A percentile compares a stretch with the other conserved stretches of the same genome.
These are phyloP conservation scores for Parafenestella ontariensis DNA, from an alignment of 2,329 filamentous ascomycete species.

Conservation along the genomic window DNA sequence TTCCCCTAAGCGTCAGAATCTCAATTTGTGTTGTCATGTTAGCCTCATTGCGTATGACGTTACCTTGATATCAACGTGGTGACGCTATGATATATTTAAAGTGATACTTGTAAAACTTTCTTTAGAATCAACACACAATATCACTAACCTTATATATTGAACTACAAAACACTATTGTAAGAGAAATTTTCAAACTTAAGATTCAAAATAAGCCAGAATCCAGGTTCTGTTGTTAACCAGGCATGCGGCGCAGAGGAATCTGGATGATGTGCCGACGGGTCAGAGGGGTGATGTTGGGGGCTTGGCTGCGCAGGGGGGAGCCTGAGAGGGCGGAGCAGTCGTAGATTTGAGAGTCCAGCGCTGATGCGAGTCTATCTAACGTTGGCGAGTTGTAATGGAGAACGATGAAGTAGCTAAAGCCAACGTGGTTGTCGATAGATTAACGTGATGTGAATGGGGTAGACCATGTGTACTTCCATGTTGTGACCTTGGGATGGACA, in stretches of 20 bases:
- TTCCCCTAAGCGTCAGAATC: not conserved
- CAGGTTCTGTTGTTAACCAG: conserved; percentile 59
- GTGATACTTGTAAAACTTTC: not conserved
- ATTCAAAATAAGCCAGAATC: conserved; percentile 58
- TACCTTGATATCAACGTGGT: conserved; percentile 20
- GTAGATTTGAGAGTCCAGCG: not conserved
- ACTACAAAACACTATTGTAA: not conserved
- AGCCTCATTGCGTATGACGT: conserved; percentile 17
- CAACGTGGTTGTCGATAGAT: not conserved
- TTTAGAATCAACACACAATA: not conserved
- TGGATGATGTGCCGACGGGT: conserved; percentile 47
- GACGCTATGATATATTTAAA: conserved; percentile 12
- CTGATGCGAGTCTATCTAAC: not conserved
- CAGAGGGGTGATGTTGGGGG: conserved; percentile 41
- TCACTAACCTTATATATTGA: not conserved
- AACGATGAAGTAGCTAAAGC: no score
- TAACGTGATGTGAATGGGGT: no score
- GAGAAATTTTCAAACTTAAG: conserved; percentile 12
- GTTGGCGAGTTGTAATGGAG: not conserved
- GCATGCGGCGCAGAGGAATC: conserved; percentile 49
- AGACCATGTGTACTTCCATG: no score
- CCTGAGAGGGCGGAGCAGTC: conserved; percentile 33
- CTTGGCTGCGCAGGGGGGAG: conserved; percentile 41
- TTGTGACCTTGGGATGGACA: no score
- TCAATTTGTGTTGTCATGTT: not conserved